Percentiles rank a stretch among this genome's conserved stretches.
phyloP scores from a whole-genome alignment of 169 alveolate genomes.

The Cryptosporidium bovis region DNA sequence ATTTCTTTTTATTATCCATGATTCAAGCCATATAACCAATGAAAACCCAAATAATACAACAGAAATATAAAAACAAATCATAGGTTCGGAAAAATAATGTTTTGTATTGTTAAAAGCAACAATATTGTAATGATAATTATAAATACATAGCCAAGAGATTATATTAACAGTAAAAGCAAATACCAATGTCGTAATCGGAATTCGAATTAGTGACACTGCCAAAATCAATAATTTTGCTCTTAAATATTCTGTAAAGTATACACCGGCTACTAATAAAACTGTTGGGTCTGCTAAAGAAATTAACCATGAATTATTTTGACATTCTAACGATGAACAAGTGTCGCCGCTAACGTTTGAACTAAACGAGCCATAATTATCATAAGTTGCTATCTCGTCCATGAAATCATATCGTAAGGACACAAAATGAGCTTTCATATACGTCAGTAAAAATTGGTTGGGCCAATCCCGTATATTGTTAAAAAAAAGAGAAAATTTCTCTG shows the following conservation, averaged over 20 bases:
- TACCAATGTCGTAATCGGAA: conserved; percentile 55
- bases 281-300: conserved; percentile 68
- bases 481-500: not conserved
- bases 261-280: conserved; percentile 65
- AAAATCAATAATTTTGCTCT: conserved; percentile 61
- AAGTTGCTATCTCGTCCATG: conserved; percentile 73
- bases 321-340: conserved; percentile 27
- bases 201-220: conserved; percentile 70
- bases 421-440: conserved; percentile 69
- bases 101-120: conserved; percentile 12
- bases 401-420: conserved; percentile 66
- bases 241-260: conserved; percentile 57
- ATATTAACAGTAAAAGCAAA: conserved; percentile 12
- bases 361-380: conserved; percentile 69
- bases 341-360: conserved; percentile 36
- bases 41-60: conserved; percentile 42
- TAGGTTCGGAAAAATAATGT: conserved; percentile 53
- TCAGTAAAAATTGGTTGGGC: conserved; percentile 52
- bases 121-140: conserved; percentile 38
- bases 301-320: conserved; percentile 38
- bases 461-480: conserved; percentile 49
- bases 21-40: conserved; percentile 43
- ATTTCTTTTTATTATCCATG: conserved; percentile 47
- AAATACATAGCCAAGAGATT: conserved; percentile 28
- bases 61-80: conserved; percentile 61